These are phyloP conservation scores for Lepidium sativum DNA, from an alignment of 345 rosid species.

Conservation along the genomic window DNA sequence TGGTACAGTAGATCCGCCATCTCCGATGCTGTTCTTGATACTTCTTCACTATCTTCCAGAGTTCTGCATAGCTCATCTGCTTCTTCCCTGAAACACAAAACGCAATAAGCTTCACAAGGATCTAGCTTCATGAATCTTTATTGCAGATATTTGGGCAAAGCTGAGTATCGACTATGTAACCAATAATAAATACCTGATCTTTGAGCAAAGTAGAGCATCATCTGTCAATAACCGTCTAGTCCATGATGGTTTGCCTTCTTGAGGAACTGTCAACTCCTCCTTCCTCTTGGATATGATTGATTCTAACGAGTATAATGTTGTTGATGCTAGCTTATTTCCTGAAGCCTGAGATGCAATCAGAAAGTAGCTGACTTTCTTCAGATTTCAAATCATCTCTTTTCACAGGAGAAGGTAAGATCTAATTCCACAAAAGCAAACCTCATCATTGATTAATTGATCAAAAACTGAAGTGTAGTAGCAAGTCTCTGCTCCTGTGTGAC, in stretches of 20 bases:
- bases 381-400: background rate
- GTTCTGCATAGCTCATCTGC: slow-evolving; percentile 76
- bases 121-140: background rate
- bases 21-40: slow-evolving; percentile 51
- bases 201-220: slow-evolving; percentile 50
- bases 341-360: slow-evolving; percentile 32
- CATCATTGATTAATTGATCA: slow-evolving; percentile 36
- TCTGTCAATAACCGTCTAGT: slow-evolving; percentile 48
- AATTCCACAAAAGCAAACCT: slow-evolving; percentile 30
- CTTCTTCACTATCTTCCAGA: slow-evolving; percentile 62
- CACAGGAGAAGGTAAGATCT: background rate
- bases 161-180: no score
- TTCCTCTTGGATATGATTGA: slow-evolving; percentile 59
- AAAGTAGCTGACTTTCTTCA: background rate
- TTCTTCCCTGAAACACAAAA: slow-evolving; percentile 50
- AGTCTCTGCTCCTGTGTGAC: slow-evolving; percentile 91
- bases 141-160: slow-evolving; percentile 31
- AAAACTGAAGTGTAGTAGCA: slow-evolving; percentile 62
- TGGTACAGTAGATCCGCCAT: slow-evolving; percentile 81
- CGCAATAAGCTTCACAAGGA: background rate
- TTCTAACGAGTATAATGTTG: slow-evolving; percentile 61
- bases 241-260: slow-evolving; percentile 76
- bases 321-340: slow-evolving; percentile 44
- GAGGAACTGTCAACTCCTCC: slow-evolving; percentile 42
- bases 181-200: slow-evolving; percentile 45